Percentiles rank a stretch among this genome's conserved stretches.
Conservation (phyloP, 2,329 filamentous ascomycete genomes). For the Fusarium mangiferae region DNA sequence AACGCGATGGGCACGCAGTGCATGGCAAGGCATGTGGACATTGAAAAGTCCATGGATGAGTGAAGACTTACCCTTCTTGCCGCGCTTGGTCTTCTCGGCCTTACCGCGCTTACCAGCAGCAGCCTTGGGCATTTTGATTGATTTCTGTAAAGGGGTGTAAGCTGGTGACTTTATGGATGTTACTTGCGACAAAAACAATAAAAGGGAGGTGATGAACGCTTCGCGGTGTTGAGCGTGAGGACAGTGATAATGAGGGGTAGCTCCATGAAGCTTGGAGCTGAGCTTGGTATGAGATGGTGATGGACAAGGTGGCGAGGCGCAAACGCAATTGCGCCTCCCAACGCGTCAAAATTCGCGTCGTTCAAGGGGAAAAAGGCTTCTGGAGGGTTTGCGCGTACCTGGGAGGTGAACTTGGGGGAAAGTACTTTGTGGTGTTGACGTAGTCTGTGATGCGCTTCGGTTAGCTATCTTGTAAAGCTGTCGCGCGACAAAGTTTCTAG, state of each 20-base stretch:
- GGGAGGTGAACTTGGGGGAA: conserved; percentile 20
- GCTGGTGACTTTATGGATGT: not conserved
- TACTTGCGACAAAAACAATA: not conserved
- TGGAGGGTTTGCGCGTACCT: conserved; percentile 37
- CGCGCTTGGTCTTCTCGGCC: conserved; percentile 62
- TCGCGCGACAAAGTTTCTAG: conserved; percentile 26
- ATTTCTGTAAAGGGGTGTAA: conserved; percentile 46
- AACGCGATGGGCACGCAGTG: not conserved
- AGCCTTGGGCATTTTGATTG: conserved; percentile 68
- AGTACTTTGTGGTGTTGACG: conserved; percentile 28
- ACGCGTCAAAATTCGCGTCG: conserved; percentile 31
- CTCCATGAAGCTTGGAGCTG: conserved; percentile 30
- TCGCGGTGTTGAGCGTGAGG: not conserved
- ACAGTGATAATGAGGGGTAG: conserved; percentile 40
- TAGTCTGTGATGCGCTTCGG: conserved; percentile 46
- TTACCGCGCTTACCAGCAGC: conserved; percentile 63
- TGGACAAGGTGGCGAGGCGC: conserved; percentile 39
- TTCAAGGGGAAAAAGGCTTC: conserved; percentile 24
- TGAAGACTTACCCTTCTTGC: conserved; percentile 67
- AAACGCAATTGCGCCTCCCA: conserved; percentile 44
- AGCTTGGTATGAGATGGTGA: conserved; percentile 18
- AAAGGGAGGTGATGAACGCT: not conserved
- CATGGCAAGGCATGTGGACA: not conserved
- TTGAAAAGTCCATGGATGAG: not conserved
- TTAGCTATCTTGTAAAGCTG: conserved; percentile 38